A percentile compares a stretch with the other conserved stretches of the same genome.
These are phyloP conservation scores for Penicillium sp. DNA, from an alignment of 2,329 filamentous ascomycete genomes.

Conservation along the genomic window DNA sequence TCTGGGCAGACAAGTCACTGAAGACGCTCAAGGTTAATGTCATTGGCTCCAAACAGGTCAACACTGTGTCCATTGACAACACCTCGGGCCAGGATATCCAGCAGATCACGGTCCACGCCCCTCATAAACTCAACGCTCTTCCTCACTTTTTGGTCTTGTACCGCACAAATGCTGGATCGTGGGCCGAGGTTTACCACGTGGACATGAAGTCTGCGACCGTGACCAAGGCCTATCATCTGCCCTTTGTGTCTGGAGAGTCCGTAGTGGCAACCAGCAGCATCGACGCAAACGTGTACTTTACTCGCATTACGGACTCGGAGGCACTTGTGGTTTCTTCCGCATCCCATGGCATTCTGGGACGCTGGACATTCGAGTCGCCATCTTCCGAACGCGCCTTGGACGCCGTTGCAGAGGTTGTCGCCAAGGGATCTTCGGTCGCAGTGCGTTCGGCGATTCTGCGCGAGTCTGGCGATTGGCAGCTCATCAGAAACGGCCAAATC, in stretches of 20 bases:
- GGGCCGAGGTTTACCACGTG: constrained; percentile 83
- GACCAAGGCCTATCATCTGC: constrained; percentile 76
- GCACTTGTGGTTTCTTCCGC: constrained; percentile 70
- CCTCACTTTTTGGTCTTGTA: constrained; percentile 86
- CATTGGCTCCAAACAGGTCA: constrained; percentile 43
- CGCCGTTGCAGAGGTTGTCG: constrained; percentile 77
- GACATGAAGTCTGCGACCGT: constrained; percentile 68
- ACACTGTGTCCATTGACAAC: constrained; percentile 40
- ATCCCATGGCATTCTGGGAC: constrained; percentile 72
- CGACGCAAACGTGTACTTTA: constrained; percentile 84
- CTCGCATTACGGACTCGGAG: constrained; percentile 73
- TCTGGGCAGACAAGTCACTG: constrained; percentile 45
- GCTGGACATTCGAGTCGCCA: constrained; percentile 62
- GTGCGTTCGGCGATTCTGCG: constrained; percentile 71
- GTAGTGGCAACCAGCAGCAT: constrained; percentile 76
- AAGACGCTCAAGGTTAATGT: constrained; percentile 47
- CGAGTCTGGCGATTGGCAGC: constrained; percentile 70
- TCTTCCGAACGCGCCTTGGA: constrained; percentile 56
- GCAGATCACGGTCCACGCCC: constrained; percentile 66
- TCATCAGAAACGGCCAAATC: constrained; percentile 77
- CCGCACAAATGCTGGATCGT: constrained; percentile 66
- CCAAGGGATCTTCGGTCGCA: constrained; percentile 69
- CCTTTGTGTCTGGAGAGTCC: constrained; percentile 66
- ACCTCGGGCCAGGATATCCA: constrained; percentile 49
- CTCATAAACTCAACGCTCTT: constrained; percentile 66